These are phyloP conservation scores for Claviceps quebecensis DNA, from an alignment of 2,329 filamentous ascomycete species.

Conservation along the genomic window DNA sequence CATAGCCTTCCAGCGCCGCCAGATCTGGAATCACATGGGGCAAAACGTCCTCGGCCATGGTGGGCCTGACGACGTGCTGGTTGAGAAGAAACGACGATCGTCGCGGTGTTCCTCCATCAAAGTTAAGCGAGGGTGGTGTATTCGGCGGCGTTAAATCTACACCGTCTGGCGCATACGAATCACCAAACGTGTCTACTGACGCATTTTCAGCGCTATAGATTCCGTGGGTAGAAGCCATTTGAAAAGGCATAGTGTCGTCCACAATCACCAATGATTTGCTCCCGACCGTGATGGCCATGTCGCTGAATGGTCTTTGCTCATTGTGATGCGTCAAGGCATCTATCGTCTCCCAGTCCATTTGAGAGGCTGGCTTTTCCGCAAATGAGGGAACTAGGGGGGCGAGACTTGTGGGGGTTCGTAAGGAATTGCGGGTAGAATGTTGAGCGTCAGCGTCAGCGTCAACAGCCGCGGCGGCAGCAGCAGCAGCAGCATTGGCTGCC, in stretches of 20 bases:
- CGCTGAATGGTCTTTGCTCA: constrained; percentile 31
- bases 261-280: constrained; percentile 87
- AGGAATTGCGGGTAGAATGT: constrained; percentile 10
- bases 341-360: constrained; percentile 26
- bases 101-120: constrained; percentile 31
- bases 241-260: constrained; percentile 45
- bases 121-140: constrained; percentile 37
- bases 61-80: constrained; percentile 26
- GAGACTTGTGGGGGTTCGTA: constrained; percentile 12
- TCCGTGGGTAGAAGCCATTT: constrained; percentile 36
- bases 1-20: constrained; percentile 22
- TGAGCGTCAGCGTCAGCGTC: constrained; percentile 11
- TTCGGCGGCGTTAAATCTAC: constrained; percentile 46
- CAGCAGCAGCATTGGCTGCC: not conserved
- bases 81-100: constrained; percentile 42
- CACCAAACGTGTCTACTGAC: constrained; percentile 39
- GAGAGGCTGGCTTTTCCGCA: constrained; percentile 28
- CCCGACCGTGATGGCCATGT: constrained; percentile 54
- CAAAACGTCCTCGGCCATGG: constrained; percentile 24
- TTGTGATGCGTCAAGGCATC: constrained; percentile 19
- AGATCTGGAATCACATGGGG: constrained; percentile 35
- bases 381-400: constrained; percentile 16
- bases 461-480: constrained; percentile 19
- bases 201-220: constrained; percentile 28
- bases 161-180: constrained; percentile 33